Base-by-base conservation (phyloP, 805 yeast species). In the Ogataea pini region DNA sequence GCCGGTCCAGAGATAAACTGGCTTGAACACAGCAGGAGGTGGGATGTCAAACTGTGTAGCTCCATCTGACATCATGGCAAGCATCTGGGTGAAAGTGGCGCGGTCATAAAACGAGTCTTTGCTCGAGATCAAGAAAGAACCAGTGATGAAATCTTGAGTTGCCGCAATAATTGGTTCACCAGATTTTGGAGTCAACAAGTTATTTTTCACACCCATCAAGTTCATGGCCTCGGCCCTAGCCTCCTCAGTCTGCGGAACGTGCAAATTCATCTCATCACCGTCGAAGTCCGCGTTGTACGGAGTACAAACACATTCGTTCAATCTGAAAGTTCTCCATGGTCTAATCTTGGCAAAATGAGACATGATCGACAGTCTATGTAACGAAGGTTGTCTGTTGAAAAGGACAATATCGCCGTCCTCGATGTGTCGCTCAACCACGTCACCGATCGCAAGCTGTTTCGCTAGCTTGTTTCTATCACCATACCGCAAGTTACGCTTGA, bases 131-230 rank as follows among this genome's bases (percentile, higher is more conserved):
- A 94, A 75, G 66, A 85, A 94, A 0, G 97, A 89, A 16, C 98
- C 99, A 5, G 98, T 91, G 61, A 94, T 94, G 75, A 94, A 94
- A 80, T 94, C 99, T 75, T 94, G 99, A 0, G 99, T 94, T 7
- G 99, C 99, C 0, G 99, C 99, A 77, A 94, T 94, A 59, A 94
- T 94, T 0, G 99, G 99, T 63, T 95, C 99, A 60, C 99, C 99
- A 27, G 96, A 88, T 63, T 91, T 89, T 8, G 99, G 99, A 1
- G 99, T 94, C 58, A 94, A 77, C 54, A 94, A 73, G 65, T 94
- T 94, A 64, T 91, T 87, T 61, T 94, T 94, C 36, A 94, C 99
- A 46, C 98, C 99, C 99, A 94, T 94, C 63, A 94, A 76, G 62
- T 87, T 88, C 69, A 92, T 89, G n/a, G 99, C 99, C 69, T 94